Percentiles rank a stretch among this genome's conserved stretches.
Evolutionary conservation across 352 stramenopile genomes (phyloP).

Genomic region (Globisporangium irregulare): DNA sequence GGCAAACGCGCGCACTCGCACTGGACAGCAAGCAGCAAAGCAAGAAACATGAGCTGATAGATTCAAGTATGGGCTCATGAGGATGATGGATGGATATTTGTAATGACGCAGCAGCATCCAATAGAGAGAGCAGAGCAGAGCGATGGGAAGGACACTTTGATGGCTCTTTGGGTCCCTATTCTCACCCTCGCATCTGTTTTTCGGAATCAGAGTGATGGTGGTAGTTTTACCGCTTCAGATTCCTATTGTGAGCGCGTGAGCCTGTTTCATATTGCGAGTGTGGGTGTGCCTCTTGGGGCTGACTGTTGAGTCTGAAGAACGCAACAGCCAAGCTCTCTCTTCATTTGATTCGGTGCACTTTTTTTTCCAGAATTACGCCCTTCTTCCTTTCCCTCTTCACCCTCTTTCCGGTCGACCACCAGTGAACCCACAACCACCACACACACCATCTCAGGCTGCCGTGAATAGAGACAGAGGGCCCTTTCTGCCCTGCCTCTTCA

Average conservation of each 20-base stretch:
- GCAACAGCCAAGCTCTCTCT: not conserved
- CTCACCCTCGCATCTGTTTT: not conserved
- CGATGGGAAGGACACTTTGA: no score
- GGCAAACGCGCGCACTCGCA: not conserved
- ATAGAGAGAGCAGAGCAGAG: not conserved
- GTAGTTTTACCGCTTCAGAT: not conserved
- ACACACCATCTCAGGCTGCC: not conserved
- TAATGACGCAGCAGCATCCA: not conserved
- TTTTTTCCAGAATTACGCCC: not conserved
- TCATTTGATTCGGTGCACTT: not conserved
- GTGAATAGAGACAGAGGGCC: not conserved
- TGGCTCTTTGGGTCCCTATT: not conserved
- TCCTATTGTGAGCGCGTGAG: not conserved
- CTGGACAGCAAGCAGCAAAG: not conserved
- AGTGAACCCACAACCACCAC: not conserved
- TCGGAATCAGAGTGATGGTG: not conserved
- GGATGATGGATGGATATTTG: not conserved
- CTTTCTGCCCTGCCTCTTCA: not conserved
- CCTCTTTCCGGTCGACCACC: not conserved
- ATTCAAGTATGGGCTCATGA: not conserved
- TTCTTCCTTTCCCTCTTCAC: not conserved
- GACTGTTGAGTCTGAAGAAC: not conserved
- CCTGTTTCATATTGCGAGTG: not conserved
- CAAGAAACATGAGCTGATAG: not conserved
- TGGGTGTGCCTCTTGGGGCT: not conserved